Evolutionary conservation across 352 stramenopile genomes (phyloP).

Genomic region (Phytopythium vexans): DNA sequence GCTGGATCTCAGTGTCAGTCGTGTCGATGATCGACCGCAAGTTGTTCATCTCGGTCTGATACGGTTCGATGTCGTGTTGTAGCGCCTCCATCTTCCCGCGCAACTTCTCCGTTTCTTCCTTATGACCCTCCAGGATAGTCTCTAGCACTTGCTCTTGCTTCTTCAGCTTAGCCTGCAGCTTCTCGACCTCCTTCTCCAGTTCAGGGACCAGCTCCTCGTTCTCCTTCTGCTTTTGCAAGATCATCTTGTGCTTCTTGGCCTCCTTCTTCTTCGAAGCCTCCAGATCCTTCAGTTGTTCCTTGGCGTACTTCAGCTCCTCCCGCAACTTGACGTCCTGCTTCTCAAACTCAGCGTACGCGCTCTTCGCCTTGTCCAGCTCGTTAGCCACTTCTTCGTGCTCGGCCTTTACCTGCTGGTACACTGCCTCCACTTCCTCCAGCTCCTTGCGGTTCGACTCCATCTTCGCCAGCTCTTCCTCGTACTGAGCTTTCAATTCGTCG

Average conservation of each 20-base stretch:
- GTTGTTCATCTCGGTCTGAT: slow-evolving; percentile 65
- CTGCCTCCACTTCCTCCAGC: slow-evolving; percentile 75
- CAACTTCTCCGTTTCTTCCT: slow-evolving; percentile 69
- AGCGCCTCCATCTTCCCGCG: slow-evolving; percentile 70
- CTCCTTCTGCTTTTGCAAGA: slow-evolving; percentile 75
- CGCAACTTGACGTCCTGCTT: slow-evolving; percentile 96
- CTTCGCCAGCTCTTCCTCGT: slow-evolving; percentile 60
- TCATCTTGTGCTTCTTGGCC: slow-evolving; percentile 89
- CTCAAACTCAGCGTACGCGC: slow-evolving; percentile 95
- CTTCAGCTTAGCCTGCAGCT: slow-evolving; percentile 64
- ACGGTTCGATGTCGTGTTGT: slow-evolving; percentile 79
- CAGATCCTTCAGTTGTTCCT: slow-evolving; percentile 91
- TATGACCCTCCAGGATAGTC: slow-evolving; percentile 67
- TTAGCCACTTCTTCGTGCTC: slow-evolving; percentile 84
- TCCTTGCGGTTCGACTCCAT: slow-evolving; percentile 79
- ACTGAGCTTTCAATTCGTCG: slow-evolving; percentile 71
- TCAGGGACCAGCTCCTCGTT: slow-evolving; percentile 87
- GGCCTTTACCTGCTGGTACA: slow-evolving; percentile 76
- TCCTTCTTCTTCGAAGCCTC: slow-evolving; percentile 89
- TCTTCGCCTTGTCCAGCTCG: slow-evolving; percentile 89
- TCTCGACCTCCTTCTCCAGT: slow-evolving; percentile 83
- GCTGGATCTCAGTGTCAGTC: slow-evolving; percentile 74
- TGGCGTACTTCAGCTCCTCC: slow-evolving; percentile 97
- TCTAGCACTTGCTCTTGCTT: slow-evolving; percentile 90
- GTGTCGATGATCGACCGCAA: slow-evolving; percentile 78